These are phyloP conservation scores for Fusarium scirpi DNA, from an alignment of 2,329 filamentous ascomycete genomes.

Conservation along the genomic window DNA sequence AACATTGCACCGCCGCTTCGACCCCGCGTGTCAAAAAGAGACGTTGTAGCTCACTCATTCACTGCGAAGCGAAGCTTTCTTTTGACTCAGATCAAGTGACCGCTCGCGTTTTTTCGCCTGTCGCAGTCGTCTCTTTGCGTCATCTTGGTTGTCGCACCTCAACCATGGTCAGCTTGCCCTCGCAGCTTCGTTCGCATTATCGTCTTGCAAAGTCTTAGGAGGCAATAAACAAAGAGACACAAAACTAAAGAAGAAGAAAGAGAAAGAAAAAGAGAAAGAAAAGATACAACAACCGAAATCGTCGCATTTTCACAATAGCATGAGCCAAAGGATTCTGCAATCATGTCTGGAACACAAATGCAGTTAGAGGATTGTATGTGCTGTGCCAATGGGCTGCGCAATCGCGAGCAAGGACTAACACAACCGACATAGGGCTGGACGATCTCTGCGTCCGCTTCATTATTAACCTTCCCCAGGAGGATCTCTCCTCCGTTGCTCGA, in stretches of 20 bases:
- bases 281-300: slow-evolving; percentile 13
- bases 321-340: slow-evolving; percentile 57
- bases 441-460: slow-evolving; percentile 98
- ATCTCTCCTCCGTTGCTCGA: slow-evolving; percentile 88
- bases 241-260: background rate
- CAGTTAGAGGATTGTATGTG: slow-evolving; percentile 86
- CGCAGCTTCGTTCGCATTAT: slow-evolving; percentile 47
- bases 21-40: slow-evolving; percentile 33
- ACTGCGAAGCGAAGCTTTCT: background rate
- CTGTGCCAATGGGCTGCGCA: slow-evolving; percentile 46
- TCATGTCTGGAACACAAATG: slow-evolving; percentile 83
- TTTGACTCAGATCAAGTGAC: slow-evolving; percentile 10
- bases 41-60: slow-evolving; percentile 17
- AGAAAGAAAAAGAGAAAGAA: background rate
- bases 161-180: slow-evolving; percentile 52
- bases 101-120: slow-evolving; percentile 47
- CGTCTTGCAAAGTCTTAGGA: slow-evolving; percentile 51
- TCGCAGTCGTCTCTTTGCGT: slow-evolving; percentile 42
- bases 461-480: slow-evolving; percentile 93
- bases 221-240: slow-evolving; percentile 14
- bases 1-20: slow-evolving; percentile 24
- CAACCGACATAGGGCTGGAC: slow-evolving; percentile 79
- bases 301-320: slow-evolving; percentile 40
- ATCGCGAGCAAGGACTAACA: slow-evolving; percentile 41
- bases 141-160: slow-evolving; percentile 40